phyloP scores from a whole-genome alignment of 371 early-diverging fungal species.

The Lichtheimia corymbifera region DNA sequence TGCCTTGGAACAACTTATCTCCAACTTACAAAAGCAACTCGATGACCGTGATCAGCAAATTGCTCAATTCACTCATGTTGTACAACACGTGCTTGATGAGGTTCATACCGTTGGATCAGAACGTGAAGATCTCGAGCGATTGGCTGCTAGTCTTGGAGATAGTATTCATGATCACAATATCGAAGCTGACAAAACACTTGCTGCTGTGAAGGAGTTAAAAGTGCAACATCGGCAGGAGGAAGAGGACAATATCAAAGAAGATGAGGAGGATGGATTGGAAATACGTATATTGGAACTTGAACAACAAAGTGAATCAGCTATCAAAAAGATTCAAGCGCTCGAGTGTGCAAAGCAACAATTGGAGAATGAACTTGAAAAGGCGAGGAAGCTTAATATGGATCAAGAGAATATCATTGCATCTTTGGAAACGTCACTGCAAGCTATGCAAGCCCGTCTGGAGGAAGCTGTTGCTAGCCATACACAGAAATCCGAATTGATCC shows the following conservation, averaged over 20 bases:
- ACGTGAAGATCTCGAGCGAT: too few relatives aligned
- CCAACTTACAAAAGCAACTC: slow-evolving; percentile 25
- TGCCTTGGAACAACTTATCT: slow-evolving; percentile 30
- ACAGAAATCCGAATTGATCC: slow-evolving; percentile 16
- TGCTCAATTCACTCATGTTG: slow-evolving; percentile 17
- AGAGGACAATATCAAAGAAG: too few relatives aligned
- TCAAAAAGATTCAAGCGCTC: background rate
- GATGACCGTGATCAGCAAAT: slow-evolving; percentile 28
- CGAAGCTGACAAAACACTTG: too few relatives aligned
- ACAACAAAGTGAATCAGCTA: slow-evolving; percentile 9
- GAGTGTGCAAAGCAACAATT: slow-evolving; percentile 8
- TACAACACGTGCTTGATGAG: too few relatives aligned
- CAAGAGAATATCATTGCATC: slow-evolving; percentile 18
- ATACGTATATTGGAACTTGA: background rate
- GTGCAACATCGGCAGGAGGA: too few relatives aligned
- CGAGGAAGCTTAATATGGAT: slow-evolving; percentile 8
- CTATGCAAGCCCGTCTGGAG: slow-evolving; percentile 15
- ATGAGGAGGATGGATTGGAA: too few relatives aligned
- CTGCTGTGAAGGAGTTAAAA: too few relatives aligned
- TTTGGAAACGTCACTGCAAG: slow-evolving; percentile 16
- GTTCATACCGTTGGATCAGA: too few relatives aligned
- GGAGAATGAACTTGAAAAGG: slow-evolving; percentile 8
- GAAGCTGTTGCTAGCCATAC: slow-evolving; percentile 21
- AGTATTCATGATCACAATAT: too few relatives aligned
- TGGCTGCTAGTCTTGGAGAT: too few relatives aligned